Base-by-base conservation (phyloP, 202 grass and related monocot species). In the Carex sylvatica region DNA sequence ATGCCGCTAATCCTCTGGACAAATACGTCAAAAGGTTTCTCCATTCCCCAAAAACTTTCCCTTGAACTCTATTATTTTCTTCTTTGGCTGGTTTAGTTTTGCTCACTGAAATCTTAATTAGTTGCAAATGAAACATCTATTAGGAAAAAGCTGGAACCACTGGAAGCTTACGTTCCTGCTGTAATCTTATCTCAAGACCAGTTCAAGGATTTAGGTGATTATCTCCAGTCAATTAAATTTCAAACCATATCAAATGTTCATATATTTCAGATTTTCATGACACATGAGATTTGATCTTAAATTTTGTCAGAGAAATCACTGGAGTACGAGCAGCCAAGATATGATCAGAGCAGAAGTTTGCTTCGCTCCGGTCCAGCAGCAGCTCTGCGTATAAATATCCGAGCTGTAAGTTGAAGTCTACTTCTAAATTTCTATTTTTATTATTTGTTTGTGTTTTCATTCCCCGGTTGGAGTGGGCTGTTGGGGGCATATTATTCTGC, bases 101-200 rank as follows among this genome's bases (percentile, higher is more conserved):
- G 36, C 26, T 86, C 18, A 18, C 24, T 36, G 15, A 51, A 64
- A 66, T 69, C 4, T 78, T 74, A 24, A 61, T 70, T 56, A 35
- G 14, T 66, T 35, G 68, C 30, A 59, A 47, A 23, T 42, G 78
- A 31, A 77, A 64, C 69, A 80, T 38, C 1, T 68, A 9, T 31
- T 49, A 98, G 95, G 88, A 98, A 98, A 89, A 98, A 93, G 87
- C 77, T 98, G 84, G 95, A 98, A 82, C 92, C 95, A 3, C 33
- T 98, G 47, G 95, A 94, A 78, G 74, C 87, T 63, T 98, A 98
- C 44, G 89, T 98, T 55, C 95, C 95, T 5, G 90, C 92, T 14
- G 92, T 98, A 33, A 80, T 98, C 35, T 86, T 98, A 65, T 93
- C 90, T 19, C 89, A 85, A 49, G 92, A 90, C 35, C 92, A 94